Base-by-base conservation (phyloP, 169 alveolate species). In the Toxoplasma gondii region DNA sequence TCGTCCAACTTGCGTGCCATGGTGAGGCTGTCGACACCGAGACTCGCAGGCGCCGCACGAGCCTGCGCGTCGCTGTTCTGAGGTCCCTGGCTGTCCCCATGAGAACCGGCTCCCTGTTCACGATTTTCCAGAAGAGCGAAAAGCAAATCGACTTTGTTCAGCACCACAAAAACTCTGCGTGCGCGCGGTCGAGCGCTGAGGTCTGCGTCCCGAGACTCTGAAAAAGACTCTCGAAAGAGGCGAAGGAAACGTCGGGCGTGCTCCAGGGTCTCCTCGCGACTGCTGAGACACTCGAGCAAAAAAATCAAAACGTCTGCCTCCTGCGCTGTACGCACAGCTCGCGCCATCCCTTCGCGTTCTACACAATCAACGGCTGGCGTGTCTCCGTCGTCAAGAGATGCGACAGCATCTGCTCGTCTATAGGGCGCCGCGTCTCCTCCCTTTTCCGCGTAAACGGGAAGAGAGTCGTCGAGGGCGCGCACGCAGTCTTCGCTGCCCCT, bases 301-400 rank as follows among this genome's bases (percentile, higher is more conserved):
- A 91, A 43, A 58, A 91, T 67, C 67, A 91, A 83, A 31, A 91
- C 24, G 80, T 91, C 94, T 54, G 90, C 84, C 22, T 74, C 91
- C 44, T 80, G 10, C 54, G 91, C 94, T 91, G 94, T 87, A 36
- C 80, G 90, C 2, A 78, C 83, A 24, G 94, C 64, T 17, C 94
- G 94, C 45, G 45, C 36, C 53, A 91, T 91, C 64, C 94, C 94
- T 80, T 91, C 94, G n/a, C 24, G 70, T 53, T 91, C 94, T 0
- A 91, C 67, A 45, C 90, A n/a, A 49, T 82, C 90, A 24, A n/a
- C 45, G n/a, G 39, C 86, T 12, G 39, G 10, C 38, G 5, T 29
- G 34, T 69, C 38, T 34, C 17, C 82, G n/a, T 29, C 27, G n/a
- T 64, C 78, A 64, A 64, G 27, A 27, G 27, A 17, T 64, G 78